Conservation (phyloP, 2,329 filamentous ascomycete genomes). For the Colletotrichum sp. region DNA sequence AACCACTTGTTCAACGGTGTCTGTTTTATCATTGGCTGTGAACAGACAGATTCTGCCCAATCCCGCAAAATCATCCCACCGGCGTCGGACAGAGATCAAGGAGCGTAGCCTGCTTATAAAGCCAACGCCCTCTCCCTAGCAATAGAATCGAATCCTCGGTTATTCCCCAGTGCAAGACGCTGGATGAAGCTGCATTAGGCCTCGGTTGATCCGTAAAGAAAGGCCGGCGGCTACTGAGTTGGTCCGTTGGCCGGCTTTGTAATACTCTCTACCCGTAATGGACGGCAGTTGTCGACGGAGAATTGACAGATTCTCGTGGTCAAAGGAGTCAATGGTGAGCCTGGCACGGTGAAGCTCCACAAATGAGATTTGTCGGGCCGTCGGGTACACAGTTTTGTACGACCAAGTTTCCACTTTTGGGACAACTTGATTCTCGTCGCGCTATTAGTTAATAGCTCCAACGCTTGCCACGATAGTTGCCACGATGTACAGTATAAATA, state of each 20-base stretch:
- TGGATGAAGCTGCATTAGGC: background rate
- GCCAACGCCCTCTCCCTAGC: background rate
- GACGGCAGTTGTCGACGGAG: background rate
- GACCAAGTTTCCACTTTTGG: background rate
- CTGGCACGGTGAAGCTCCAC: background rate
- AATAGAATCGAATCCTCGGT: background rate
- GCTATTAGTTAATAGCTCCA: background rate
- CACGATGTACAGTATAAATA: background rate
- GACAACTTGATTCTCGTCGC: background rate
- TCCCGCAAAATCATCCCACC: background rate
- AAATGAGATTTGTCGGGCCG: background rate
- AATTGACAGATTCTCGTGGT: background rate
- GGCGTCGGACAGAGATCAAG: background rate
- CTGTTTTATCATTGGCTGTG: background rate
- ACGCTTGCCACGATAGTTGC: background rate
- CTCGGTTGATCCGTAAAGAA: background rate
- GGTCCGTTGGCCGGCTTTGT: background rate
- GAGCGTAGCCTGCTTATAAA: background rate
- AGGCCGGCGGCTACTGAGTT: background rate
- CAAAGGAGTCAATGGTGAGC: background rate
- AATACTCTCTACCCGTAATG: background rate
- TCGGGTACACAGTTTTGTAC: background rate
- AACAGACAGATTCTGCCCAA: background rate
- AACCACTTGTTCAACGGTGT: background rate
- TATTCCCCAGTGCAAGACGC: background rate